Evolutionary conservation across 768 basidiomycete genomes (phyloP), one percentile per base, ranked within the genome.

Genomic region (Mycena albidolilacea): DNA sequence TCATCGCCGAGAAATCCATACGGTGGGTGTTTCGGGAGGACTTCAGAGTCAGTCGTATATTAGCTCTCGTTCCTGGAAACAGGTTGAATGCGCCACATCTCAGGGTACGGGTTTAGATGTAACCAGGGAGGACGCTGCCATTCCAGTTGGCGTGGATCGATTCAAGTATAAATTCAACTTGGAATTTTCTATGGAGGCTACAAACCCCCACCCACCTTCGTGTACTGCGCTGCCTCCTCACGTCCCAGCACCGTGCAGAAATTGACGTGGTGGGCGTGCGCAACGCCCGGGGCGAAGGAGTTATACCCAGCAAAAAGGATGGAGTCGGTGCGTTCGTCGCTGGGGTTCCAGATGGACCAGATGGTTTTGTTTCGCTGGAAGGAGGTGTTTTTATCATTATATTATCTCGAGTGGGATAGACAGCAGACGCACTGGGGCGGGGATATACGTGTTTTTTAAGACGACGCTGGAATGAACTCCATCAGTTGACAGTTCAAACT

Each of bases 281-380:
- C 67, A 0, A 73, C 75, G 1, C 79, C 79, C 0, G 70, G 46
- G 8, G 78, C 79, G 38, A 74, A 76, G 17, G 77, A 79, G 58
- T 77, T 67, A 52, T 73, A 79, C 46, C 78, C 79, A 1, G 75
- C 81, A 41, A 81, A 80, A 55, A 78, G 62, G 55, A 82, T 68
- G 23, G 78, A 75, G 68, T 78, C 78, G 14, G 75, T 81, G 0
- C 79, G 70, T 30, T 76, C 64, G 70, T 78, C 79, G 52, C 72
- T 70, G 5, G 64, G 57, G 65, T 72, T 69, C 81, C 81, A 82
- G 43, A 78, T 75, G 35, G 77, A 77, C 81, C 81, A 81, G 57
- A 81, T 73, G 5, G 75, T 76, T 35, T 68, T 63, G 59, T 78
- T 77, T 55, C 30, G 30, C 74, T 75, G 66, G 57, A 19, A 4